phyloP scores from a whole-genome alignment of 75 land plant species.

The Sequoia sempervirens region DNA sequence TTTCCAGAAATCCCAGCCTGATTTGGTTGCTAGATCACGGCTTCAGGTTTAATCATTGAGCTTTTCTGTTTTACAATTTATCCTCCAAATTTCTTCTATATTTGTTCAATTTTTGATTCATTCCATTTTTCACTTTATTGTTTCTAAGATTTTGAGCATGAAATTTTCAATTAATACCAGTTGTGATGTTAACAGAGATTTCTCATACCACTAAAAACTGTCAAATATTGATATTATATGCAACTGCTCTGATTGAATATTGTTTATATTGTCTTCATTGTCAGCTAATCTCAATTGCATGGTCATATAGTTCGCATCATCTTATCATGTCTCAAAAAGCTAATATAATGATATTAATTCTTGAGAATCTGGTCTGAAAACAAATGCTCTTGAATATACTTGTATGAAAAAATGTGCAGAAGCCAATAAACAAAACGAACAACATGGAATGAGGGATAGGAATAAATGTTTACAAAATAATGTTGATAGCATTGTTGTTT shows the following conservation, averaged over 20 bases:
- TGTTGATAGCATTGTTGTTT: too few species aligned
- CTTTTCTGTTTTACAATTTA: background rate
- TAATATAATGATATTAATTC: too few species aligned
- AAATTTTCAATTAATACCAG: background rate
- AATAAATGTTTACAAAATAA: too few species aligned
- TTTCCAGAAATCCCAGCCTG: constrained; percentile 84
- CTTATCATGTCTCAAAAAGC: background rate
- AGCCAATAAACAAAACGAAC: too few species aligned
- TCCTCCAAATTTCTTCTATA: background rate
- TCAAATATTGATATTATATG: background rate
- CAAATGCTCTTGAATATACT: too few species aligned
- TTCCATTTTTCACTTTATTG: background rate
- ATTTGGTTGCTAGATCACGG: constrained; percentile 86
- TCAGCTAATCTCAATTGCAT: background rate
- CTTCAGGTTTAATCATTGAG: constrained; percentile 57
- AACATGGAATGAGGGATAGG: too few species aligned
- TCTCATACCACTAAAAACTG: background rate
- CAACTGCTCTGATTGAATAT: background rate
- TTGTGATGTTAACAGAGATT: background rate
- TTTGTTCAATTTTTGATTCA: background rate
- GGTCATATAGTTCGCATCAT: background rate
- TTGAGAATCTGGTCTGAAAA: too few species aligned
- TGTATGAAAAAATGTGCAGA: too few species aligned
- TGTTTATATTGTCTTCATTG: background rate
- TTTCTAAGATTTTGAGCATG: background rate